Evolutionary conservation across 805 yeast genomes (phyloP).

Genomic region (Zygosaccharomyces lentus): DNA sequence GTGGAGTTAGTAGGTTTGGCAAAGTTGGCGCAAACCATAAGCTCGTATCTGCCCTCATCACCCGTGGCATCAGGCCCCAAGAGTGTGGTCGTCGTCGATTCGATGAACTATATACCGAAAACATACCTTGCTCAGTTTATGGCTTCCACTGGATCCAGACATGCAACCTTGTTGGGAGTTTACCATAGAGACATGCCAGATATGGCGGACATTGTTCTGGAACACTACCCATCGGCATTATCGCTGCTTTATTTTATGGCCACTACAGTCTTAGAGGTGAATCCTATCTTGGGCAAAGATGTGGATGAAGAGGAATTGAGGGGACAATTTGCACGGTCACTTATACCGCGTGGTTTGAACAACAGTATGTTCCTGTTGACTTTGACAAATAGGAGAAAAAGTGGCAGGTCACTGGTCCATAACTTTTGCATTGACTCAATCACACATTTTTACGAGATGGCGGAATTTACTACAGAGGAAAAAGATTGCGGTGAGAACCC

Average conservation of each 20-base stretch:
- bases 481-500: slow-evolving; percentile 42
- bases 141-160: slow-evolving; percentile 46
- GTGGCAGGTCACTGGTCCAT: slow-evolving; percentile 71
- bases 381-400: slow-evolving; percentile 69
- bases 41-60: slow-evolving; percentile 22
- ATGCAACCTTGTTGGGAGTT: slow-evolving; percentile 43
- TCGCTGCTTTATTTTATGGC: slow-evolving; percentile 65
- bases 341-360: slow-evolving; percentile 53
- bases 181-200: slow-evolving; percentile 45
- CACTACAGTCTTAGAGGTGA: slow-evolving; percentile 61
- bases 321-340: slow-evolving; percentile 36
- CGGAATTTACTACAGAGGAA: slow-evolving; percentile 24
- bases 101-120: slow-evolving; percentile 55
- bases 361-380: slow-evolving; percentile 42
- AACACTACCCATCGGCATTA: slow-evolving; percentile 52
- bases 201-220: slow-evolving; percentile 15
- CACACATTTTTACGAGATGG: slow-evolving; percentile 40
- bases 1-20: slow-evolving; percentile 32
- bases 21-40: slow-evolving; percentile 18
- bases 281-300: slow-evolving; percentile 38
- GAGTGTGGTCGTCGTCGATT: slow-evolving; percentile 57
- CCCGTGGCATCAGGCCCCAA: slow-evolving; percentile 15
- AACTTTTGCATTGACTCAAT: slow-evolving; percentile 48
- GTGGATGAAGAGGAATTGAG: slow-evolving; percentile 49
- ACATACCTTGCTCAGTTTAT: slow-evolving; percentile 48